phyloP scores from a whole-genome alignment of 2,329 filamentous ascomycete species.

The Aspergillus sp. region DNA sequence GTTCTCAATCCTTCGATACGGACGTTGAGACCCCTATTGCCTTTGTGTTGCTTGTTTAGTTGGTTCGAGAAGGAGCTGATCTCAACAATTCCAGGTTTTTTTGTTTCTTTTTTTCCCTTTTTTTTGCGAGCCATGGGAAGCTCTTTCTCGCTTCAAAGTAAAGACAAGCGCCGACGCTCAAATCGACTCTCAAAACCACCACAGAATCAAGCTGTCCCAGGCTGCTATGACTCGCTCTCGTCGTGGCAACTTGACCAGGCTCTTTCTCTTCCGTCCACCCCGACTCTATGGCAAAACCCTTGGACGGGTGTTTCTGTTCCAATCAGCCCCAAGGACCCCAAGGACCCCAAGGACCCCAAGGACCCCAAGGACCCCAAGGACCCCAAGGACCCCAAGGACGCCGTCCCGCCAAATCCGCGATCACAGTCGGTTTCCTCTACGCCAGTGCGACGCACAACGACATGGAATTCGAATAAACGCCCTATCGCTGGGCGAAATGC shows the following conservation, averaged over 20 bases:
- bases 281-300: slow-evolving; percentile 33
- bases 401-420: slow-evolving; percentile 10
- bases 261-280: slow-evolving; percentile 14
- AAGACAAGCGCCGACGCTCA: slow-evolving; percentile 32
- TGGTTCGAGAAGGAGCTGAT: slow-evolving; percentile 14
- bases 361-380: slow-evolving; percentile 9
- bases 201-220: slow-evolving; percentile 24
- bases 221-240: slow-evolving; percentile 12
- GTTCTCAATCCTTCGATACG: background rate
- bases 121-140: slow-evolving; percentile 35
- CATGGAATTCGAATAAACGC: slow-evolving; percentile 6
- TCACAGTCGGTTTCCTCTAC: slow-evolving; percentile 25
- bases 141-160: slow-evolving; percentile 32
- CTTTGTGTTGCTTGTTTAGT: background rate
- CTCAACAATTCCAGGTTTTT: slow-evolving; percentile 13
- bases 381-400: slow-evolving; percentile 1
- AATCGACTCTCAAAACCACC: slow-evolving; percentile 40
- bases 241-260: slow-evolving; percentile 11
- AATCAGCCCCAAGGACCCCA: background rate
- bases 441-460: slow-evolving; percentile 14
- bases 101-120: background rate
- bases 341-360: slow-evolving; percentile 4
- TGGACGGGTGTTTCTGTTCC: slow-evolving; percentile 32
- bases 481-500: slow-evolving; percentile 3
- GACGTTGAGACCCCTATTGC: slow-evolving; percentile 4